Evolutionary conservation across 1,139 yeast genomes (phyloP).

Genomic region (Debaryomyces psychrophilus): DNA sequence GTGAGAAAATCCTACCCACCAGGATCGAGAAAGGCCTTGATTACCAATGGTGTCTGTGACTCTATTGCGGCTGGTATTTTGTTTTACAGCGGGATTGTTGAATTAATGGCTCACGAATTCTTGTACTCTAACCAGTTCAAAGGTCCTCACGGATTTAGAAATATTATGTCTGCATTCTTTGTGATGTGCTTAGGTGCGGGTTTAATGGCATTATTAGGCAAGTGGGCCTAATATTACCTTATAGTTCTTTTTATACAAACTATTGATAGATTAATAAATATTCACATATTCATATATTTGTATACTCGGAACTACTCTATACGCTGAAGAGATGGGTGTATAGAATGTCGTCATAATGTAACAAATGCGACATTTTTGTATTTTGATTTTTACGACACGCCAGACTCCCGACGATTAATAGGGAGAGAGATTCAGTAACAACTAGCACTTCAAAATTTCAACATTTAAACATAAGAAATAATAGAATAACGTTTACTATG

Average conservation of each 20-base stretch:
- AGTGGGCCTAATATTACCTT: conserved; percentile 41
- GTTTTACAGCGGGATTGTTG: conserved; percentile 43
- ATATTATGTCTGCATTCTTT: conserved; percentile 28
- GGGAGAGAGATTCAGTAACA: background rate
- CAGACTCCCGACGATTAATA: conserved; percentile 2
- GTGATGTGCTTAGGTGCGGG: conserved; percentile 38
- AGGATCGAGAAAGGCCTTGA: conserved; percentile 35
- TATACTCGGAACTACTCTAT: background rate
- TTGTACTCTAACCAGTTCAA: conserved; percentile 33
- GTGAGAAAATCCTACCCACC: conserved; percentile 38
- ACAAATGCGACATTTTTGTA: background rate
- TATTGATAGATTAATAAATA: conserved; percentile 4
- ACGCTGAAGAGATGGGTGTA: background rate
- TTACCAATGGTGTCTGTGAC: conserved; percentile 42
- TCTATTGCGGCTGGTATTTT: conserved; percentile 44
- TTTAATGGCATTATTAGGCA: conserved; percentile 47
- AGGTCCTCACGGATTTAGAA: conserved; percentile 20
- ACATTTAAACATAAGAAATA: background rate
- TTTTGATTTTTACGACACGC: background rate
- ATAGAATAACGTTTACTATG: conserved; percentile 14
- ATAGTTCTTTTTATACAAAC: background rate
- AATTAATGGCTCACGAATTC: conserved; percentile 45
- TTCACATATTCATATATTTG: too few relatives aligned
- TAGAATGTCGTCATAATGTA: background rate
- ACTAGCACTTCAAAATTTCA: background rate